Conservation (phyloP, 169 alveolate genomes). For the Plasmodium malariae region DNA sequence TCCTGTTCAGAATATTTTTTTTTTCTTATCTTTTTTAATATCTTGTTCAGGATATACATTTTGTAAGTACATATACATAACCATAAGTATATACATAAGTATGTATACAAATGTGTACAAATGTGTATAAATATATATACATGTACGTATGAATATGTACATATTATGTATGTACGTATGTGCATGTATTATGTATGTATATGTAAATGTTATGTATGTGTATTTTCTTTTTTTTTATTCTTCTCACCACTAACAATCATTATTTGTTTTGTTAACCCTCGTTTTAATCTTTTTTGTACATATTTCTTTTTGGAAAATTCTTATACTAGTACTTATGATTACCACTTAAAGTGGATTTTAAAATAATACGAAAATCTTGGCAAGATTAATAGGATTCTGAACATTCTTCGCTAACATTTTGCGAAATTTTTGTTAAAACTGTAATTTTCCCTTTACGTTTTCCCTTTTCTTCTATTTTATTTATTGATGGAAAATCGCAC, state of each 20-base stretch:
- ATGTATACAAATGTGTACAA: too few species aligned
- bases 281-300: constrained; percentile 16
- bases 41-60: too few species aligned
- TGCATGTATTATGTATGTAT: too few species aligned
- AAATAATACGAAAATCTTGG: neutral
- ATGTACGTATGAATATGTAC: too few species aligned
- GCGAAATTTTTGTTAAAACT: constrained; percentile 5
- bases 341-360: constrained; percentile 22
- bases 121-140: too few species aligned
- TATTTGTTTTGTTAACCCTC: neutral
- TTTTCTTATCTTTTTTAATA: too few species aligned
- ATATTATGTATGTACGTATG: too few species aligned
- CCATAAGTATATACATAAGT: too few species aligned
- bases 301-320: neutral
- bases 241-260: neutral
- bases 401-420: too few species aligned
- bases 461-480: neutral
- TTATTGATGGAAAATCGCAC: constrained; percentile 19
- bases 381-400: neutral
- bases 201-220: too few species aligned
- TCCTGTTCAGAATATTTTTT: constrained; percentile 25
- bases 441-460: constrained; percentile 6
- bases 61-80: too few species aligned
- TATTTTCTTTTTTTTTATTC: constrained; percentile 6
- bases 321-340: neutral